Percentiles rank a stretch among this genome's conserved stretches.
phyloP scores from a whole-genome alignment of 2,329 filamentous ascomycete species.

The Pseudopithomyces chartarum region DNA sequence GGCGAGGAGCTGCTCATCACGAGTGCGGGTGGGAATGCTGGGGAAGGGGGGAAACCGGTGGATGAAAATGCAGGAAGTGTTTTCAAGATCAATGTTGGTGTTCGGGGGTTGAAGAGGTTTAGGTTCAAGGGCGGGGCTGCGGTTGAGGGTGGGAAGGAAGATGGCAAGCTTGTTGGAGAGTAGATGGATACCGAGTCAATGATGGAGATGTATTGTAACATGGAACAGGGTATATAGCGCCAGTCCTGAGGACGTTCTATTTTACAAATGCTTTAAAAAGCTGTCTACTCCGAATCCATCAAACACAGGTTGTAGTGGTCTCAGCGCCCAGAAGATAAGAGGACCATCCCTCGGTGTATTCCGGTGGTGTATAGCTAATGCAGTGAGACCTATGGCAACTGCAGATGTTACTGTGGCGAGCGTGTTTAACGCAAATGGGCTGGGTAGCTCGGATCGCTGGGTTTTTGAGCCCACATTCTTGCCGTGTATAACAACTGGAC shows the following conservation, averaged over 20 bases:
- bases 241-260: not conserved
- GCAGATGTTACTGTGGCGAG: constrained; percentile 28
- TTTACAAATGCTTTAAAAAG: constrained; percentile 25
- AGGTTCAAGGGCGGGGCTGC: constrained; percentile 39
- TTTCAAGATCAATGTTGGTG: constrained; percentile 78
- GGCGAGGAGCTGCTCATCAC: constrained; percentile 79
- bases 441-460: constrained; percentile 32
- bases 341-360: constrained; percentile 38
- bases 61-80: constrained; percentile 71
- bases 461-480: constrained; percentile 12
- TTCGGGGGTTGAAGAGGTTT: constrained; percentile 58
- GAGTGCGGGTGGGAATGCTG: constrained; percentile 58
- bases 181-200: constrained; percentile 8
- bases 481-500: constrained; percentile 13
- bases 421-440: constrained; percentile 30
- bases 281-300: constrained; percentile 35
- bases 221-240: constrained; percentile 12
- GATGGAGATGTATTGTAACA: not conserved
- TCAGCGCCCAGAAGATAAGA: constrained; percentile 42
- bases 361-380: constrained; percentile 38
- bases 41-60: constrained; percentile 64
- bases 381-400: constrained; percentile 28
- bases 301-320: constrained; percentile 22
- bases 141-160: constrained; percentile 35
- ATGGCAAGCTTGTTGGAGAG: constrained; percentile 32